Percentiles rank a stretch among this genome's conserved stretches.
phyloP scores from a whole-genome alignment of 2,329 filamentous ascomycete genomes.

The Aspergillus brunneoviolaceus region DNA sequence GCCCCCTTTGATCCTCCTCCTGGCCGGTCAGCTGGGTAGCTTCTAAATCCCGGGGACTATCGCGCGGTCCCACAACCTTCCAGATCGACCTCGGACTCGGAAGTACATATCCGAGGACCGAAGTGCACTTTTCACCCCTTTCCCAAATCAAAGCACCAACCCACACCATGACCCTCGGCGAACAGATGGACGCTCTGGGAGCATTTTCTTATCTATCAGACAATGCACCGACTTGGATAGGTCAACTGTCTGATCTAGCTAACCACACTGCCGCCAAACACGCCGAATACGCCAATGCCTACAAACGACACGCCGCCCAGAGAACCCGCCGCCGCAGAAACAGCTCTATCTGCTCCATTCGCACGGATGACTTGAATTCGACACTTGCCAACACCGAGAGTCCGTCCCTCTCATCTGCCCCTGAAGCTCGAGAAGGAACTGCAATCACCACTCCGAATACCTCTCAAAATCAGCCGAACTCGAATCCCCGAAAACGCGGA shows the following conservation, averaged over 20 bases:
- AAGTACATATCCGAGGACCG: conserved; percentile 3
- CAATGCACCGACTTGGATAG: conserved; percentile 47
- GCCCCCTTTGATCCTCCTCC: not conserved
- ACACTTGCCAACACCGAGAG: not conserved
- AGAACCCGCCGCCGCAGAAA: conserved; percentile 40
- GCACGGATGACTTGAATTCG: conserved; percentile 26
- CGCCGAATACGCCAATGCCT: conserved; percentile 45
- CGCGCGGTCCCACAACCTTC: not conserved
- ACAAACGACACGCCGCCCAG: conserved; percentile 33
- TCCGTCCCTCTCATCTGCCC: conserved; percentile 2
- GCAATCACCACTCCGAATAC: conserved; percentile 5
- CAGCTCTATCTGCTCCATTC: conserved; percentile 46
- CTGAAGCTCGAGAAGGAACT: conserved; percentile 3
- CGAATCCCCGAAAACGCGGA: conserved; percentile 37
- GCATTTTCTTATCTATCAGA: conserved; percentile 47
- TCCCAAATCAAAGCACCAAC: not conserved
- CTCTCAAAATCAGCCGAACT: conserved; percentile 17
- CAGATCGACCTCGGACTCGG: not conserved
- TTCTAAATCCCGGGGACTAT: not conserved
- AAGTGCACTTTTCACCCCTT: not conserved
- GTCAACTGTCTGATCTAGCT: conserved; percentile 43
- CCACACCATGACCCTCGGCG: conserved; percentile 13
- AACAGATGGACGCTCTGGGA: conserved; percentile 43
- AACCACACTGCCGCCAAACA: conserved; percentile 42
- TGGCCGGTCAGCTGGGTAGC: not conserved